Conservation (phyloP, 768 basidiomycete genomes). For the Udeniomyces megalosporus region DNA sequence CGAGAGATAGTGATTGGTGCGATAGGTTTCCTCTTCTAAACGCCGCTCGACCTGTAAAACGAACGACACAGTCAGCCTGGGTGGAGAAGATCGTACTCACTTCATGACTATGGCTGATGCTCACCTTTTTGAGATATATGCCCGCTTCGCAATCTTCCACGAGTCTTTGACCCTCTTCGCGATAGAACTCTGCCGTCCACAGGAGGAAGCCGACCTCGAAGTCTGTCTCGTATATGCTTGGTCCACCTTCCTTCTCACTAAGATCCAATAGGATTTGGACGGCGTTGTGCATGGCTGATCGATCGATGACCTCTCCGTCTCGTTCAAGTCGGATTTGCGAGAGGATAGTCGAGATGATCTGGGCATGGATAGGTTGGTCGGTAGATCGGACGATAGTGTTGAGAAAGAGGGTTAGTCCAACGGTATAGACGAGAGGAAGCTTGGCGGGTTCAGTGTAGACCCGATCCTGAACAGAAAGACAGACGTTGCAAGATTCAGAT, state of each 20-base stretch:
- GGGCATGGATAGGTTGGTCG: slow-evolving; percentile 56
- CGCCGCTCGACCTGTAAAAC: slow-evolving; percentile 53
- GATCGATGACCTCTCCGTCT: slow-evolving; percentile 75
- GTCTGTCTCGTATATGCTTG: slow-evolving; percentile 61
- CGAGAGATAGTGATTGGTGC: slow-evolving; percentile 72
- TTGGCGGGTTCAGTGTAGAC: slow-evolving; percentile 59
- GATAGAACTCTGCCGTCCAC: slow-evolving; percentile 66
- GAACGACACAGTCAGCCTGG: background rate
- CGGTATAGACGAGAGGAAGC: slow-evolving; percentile 54
- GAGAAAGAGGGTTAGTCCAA: slow-evolving; percentile 68
- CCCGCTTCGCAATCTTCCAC: slow-evolving; percentile 61
- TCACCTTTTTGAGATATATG: slow-evolving; percentile 62
- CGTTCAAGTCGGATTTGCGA: slow-evolving; percentile 79
- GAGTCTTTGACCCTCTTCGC: slow-evolving; percentile 51
- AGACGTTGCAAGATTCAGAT: background rate
- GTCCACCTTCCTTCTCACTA: slow-evolving; percentile 31
- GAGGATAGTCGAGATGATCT: slow-evolving; percentile 65
- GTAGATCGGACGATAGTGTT: slow-evolving; percentile 42
- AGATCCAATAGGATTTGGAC: slow-evolving; percentile 69
- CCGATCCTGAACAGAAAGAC: slow-evolving; percentile 51
- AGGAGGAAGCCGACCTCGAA: slow-evolving; percentile 66
- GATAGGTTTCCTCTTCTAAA: slow-evolving; percentile 63
- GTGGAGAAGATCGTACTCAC: too few relatives aligned
- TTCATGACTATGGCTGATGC: too few relatives aligned
- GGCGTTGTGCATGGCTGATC: slow-evolving; percentile 76